Base-by-base conservation (phyloP, 805 yeast species). In the Wickerhamiella qilinensis region DNA sequence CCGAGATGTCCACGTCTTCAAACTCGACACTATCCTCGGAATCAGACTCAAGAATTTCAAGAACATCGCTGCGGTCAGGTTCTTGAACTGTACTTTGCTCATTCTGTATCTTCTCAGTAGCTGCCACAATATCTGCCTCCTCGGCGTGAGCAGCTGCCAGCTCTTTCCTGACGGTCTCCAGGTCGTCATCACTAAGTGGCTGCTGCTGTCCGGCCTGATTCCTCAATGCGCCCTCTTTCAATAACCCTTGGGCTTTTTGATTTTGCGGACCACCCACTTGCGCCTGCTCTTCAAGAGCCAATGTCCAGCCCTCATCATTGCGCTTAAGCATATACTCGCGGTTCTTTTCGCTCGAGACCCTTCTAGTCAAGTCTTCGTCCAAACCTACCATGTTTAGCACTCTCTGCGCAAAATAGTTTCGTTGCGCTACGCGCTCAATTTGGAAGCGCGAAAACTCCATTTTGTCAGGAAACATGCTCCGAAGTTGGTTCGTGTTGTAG, bases 371-470 rank as follows among this genome's bases (percentile, higher is more conserved):
- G 37, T 58, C 62, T 5, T 58, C 63, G 28, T 77, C 80, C 74
- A 82, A 67, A 0, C 96, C 97, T 7, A 82, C 71, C 1, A 79
- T 73, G 45, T 75, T 76, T 82, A 91, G 77, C 29, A 91, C 63
- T 46, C 73, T 69, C 57, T 91, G 97, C 0, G 98, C 88, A 47
- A 79, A 75, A 53, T 72, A 85, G 55, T 91, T 91, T 44, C 99
- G 67, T 54, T 84, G 84, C 47, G 83, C 80, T 1, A 91, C 97
- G 71, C 88, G 81, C 48, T 81, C 75, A 43, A 91, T 82, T 56
- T 91, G 99, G 56, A 91, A 91, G 49, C 71, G 77, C 15, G 96
- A 85, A 51, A 91, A 91, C 43, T 85, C 95, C 72, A 82, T 68
- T 38, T 86, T 73, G 50, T 81, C 67, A 0, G 95, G 93, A 49